A percentile compares a stretch with the other conserved stretches of the same genome.
Evolutionary conservation across 2,329 filamentous ascomycete genomes (phyloP).

Genomic region (Aspergillus clavatus): DNA sequence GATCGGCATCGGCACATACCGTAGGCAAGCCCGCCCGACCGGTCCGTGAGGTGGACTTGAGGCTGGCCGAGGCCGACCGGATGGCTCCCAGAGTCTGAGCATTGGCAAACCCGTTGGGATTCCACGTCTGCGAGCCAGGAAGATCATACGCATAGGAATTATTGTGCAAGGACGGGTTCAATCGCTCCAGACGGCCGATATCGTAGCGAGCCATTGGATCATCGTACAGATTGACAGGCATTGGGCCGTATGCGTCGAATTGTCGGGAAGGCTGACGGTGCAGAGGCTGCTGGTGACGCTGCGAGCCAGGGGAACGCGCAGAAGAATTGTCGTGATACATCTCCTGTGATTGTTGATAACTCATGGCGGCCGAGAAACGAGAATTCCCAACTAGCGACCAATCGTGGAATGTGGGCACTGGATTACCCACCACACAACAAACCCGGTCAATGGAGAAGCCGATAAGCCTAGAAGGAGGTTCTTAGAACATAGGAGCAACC

Average conservation of each 20-base stretch:
- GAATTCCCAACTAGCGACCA: conserved; percentile 21
- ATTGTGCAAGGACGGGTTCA: conserved; percentile 53
- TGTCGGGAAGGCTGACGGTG: conserved; percentile 71
- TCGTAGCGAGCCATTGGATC: conserved; percentile 57
- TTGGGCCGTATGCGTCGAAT: conserved; percentile 67
- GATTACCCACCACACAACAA: conserved; percentile 27
- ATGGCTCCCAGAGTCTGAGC: conserved; percentile 60
- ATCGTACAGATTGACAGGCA: conserved; percentile 68
- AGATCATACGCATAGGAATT: conserved; percentile 66
- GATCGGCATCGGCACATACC: conserved; percentile 50
- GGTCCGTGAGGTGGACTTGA: conserved; percentile 51
- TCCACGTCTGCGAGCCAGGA: conserved; percentile 70
- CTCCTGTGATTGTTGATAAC: conserved; percentile 38
- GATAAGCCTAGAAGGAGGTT: conserved; percentile 20
- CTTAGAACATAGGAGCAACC: conserved; percentile 30
- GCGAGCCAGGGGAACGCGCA: conserved; percentile 69
- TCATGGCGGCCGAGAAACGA: conserved; percentile 25
- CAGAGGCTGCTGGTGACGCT: conserved; percentile 61
- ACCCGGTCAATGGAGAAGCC: conserved; percentile 19
- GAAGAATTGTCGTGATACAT: conserved; percentile 66
- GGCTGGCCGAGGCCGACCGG: conserved; percentile 53
- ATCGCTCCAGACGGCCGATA: conserved; percentile 52
- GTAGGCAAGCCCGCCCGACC: conserved; percentile 62
- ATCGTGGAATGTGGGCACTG: conserved; percentile 29
- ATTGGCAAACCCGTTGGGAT: conserved; percentile 65